phyloP scores from a whole-genome alignment of 192 early-diverging fungal genomes.

The Coemansia sp. region DNA sequence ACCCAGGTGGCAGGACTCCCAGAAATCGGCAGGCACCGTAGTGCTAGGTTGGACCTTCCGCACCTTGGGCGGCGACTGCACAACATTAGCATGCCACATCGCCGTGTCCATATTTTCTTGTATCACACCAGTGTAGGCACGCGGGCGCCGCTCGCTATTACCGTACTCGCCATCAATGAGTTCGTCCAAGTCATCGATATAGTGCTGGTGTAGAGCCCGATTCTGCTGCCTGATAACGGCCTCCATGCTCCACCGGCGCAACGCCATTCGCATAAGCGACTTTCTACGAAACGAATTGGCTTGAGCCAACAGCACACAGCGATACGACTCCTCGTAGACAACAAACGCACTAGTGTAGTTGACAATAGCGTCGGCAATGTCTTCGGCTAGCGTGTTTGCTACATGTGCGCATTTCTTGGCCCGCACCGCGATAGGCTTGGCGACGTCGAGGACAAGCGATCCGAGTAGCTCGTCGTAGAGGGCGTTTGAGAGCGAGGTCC shows the following conservation, averaged over 20 bases:
- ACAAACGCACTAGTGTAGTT: conserved; percentile 47
- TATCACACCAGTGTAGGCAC: background rate
- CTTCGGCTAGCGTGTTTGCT: conserved; percentile 22
- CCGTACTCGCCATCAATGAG: conserved; percentile 37
- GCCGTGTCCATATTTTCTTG: background rate
- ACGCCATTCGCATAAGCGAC: conserved; percentile 19
- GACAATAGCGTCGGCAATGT: conserved; percentile 36
- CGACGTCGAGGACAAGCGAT: conserved; percentile 24
- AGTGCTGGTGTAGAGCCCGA: conserved; percentile 36
- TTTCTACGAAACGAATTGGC: conserved; percentile 37
- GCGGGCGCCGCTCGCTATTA: background rate
- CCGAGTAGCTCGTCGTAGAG: conserved; percentile 38
- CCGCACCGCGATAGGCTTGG: background rate
- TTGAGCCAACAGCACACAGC: conserved; percentile 29
- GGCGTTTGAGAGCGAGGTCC: conserved; percentile 41
- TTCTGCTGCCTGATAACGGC: conserved; percentile 31
- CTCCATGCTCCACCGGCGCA: conserved; percentile 43
- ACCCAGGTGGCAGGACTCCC: conserved; percentile 50
- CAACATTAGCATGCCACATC: background rate
- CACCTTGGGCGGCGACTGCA: background rate
- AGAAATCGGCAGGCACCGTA: conserved; percentile 26
- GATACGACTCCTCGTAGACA: conserved; percentile 44
- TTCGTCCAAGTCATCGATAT: conserved; percentile 33
- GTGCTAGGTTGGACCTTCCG: background rate
- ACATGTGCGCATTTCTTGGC: conserved; percentile 11